Base-by-base conservation (phyloP, 371 early-diverging fungal genomes). In the Fennellomyces sp. region DNA sequence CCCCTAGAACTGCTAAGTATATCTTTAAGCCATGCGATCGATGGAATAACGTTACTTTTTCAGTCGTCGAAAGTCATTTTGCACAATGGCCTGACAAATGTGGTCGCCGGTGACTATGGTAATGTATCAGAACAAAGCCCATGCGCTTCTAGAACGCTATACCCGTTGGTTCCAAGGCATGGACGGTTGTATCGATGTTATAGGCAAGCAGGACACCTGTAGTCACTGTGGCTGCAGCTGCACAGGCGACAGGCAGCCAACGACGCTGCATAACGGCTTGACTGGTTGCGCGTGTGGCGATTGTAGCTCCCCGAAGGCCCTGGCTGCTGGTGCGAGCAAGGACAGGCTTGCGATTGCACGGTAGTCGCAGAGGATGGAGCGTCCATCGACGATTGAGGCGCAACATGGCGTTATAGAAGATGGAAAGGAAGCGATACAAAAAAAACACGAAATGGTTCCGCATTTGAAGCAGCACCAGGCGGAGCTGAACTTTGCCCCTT, bases 31-130 rank as follows among this genome's bases (percentile, higher is more conserved):
- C 3, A 41, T 52, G 7, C 4, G 50, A 5, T 6, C 25, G 23
- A 10, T 28, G 23, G 17, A 45, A 5, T 5, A 30, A 17, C 54
- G 28, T 58, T 70, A 76, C 76, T 58, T 70, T 65, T 73, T 72
- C 26, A 80, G 52, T 7, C 64, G 55, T 39, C 63, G 65, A 25
- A 76, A 62, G 49, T 80, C 76, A 29, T 75, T 73, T 5, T 70
- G 72, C 36, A 80, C 60, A 47, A 80, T 80, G 2, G 75, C 76
- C 61, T 76, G 71, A 55, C 80, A 80, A 29, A 80, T 67, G 27
- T 63, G 49, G 39, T 80, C 73, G 8, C 76, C 76, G 10, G 64
- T 62, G 3, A 56, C 79, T 79, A 52, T 5, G 33, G 25, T 23
- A 48, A 48, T 10, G 13, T 5, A 48, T 5, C 12, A 12, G n/a